Conservation (phyloP, 257 asterid species). For the Gentiana straminea region DNA sequence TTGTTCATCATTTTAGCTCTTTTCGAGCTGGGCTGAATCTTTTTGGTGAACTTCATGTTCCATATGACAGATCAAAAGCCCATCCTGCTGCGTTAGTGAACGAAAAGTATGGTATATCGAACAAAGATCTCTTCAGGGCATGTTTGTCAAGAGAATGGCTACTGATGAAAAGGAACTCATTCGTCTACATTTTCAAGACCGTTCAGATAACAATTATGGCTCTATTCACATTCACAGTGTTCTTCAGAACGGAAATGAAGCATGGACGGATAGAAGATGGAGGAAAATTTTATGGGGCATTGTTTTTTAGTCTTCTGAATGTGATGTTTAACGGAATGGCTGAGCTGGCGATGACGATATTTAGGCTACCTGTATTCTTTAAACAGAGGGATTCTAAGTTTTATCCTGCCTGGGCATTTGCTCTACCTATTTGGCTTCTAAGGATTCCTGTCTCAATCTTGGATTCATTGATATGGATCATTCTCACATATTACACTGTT, state of each 20-base stretch:
- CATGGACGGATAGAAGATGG: conserved; percentile 57
- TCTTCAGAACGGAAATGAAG: conserved; percentile 68
- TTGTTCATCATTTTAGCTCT: conserved; percentile 32
- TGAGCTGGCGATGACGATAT: conserved; percentile 72
- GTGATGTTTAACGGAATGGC: conserved; percentile 80
- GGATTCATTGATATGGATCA: conserved; percentile 74
- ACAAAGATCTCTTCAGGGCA: conserved; percentile 50
- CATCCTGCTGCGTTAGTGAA: conserved; percentile 65
- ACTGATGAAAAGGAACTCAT: conserved; percentile 50
- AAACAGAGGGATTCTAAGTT: conserved; percentile 78
- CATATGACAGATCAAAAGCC: conserved; percentile 40
- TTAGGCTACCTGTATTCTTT: conserved; percentile 81
- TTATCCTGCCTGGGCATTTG: conserved; percentile 80
- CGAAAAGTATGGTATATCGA: conserved; percentile 52
- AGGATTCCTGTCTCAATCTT: conserved; percentile 56
- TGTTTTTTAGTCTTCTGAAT: conserved; percentile 63
- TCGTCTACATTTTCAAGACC: conserved; percentile 58
- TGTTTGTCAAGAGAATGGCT: conserved; percentile 59
- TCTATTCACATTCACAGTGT: conserved; percentile 67
- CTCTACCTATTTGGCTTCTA: conserved; percentile 87
- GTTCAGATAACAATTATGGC: conserved; percentile 59
- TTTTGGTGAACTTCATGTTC: conserved; percentile 27
- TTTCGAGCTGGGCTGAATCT: conserved; percentile 39
- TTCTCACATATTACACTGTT: conserved; percentile 68
- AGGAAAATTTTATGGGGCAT: conserved; percentile 72